Evolutionary conservation across 2,329 filamentous ascomycete genomes (phyloP).

Genomic region (Xylaria polymorpha): DNA sequence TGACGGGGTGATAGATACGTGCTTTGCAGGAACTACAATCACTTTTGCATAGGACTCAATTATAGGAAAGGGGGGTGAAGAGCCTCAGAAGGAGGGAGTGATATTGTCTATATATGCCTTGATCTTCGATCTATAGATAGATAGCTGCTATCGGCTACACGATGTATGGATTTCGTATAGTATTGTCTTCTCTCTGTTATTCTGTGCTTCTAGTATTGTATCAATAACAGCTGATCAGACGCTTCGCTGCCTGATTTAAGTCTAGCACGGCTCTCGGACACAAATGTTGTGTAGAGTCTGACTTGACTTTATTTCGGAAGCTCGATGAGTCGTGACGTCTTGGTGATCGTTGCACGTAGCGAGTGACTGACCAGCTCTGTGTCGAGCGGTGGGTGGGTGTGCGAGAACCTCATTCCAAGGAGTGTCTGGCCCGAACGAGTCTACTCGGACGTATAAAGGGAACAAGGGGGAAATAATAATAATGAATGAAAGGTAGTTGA

Average conservation of each 20-base stretch:
- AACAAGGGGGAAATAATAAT: no score
- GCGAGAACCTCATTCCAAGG: background rate
- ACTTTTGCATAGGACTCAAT: background rate
- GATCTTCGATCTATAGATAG: background rate
- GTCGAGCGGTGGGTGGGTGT: background rate
- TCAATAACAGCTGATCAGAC: background rate
- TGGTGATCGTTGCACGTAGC: background rate
- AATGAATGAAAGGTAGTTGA: background rate
- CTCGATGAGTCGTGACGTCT: background rate
- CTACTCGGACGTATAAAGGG: background rate
- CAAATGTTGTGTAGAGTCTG: background rate
- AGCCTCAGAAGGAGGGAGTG: background rate
- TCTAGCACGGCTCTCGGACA: background rate
- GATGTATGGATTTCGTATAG: no score
- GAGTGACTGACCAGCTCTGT: background rate
- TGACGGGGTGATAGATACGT: background rate
- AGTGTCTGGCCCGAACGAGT: conserved; percentile 3
- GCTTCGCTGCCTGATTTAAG: background rate
- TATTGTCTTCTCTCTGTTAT: background rate
- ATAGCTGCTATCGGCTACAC: background rate
- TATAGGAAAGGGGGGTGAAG: background rate
- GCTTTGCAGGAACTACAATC: background rate
- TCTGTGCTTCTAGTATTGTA: background rate
- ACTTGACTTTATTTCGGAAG: background rate
- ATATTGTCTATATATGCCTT: background rate